Evolutionary conservation across 345 rosid genomes (phyloP).

Genomic region (Hirschfeldia incana): DNA sequence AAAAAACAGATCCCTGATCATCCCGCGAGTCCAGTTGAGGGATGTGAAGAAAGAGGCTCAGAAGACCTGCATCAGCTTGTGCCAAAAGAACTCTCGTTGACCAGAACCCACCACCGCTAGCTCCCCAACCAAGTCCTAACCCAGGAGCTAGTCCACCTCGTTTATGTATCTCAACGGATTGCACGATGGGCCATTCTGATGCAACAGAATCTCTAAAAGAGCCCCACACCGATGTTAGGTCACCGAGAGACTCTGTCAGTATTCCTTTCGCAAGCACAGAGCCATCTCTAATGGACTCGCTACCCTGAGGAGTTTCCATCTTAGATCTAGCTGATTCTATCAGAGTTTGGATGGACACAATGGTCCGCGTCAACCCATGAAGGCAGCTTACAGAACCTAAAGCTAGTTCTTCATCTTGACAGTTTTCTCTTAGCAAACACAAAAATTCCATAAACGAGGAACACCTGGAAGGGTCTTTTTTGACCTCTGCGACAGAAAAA

Average conservation of each 20-base stretch:
- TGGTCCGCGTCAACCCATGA: slow-evolving; percentile 53
- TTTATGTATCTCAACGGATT: slow-evolving; percentile 71
- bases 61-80: slow-evolving; percentile 65
- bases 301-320: slow-evolving; percentile 39
- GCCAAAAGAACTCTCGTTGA: slow-evolving; percentile 60
- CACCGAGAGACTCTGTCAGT: slow-evolving; percentile 50
- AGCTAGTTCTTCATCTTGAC: slow-evolving; percentile 54
- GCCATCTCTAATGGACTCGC: slow-evolving; percentile 51
- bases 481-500: slow-evolving; percentile 41
- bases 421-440: slow-evolving; percentile 55
- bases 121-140: slow-evolving; percentile 91
- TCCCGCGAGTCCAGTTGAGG: slow-evolving; percentile 37
- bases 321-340: slow-evolving; percentile 57
- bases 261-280: slow-evolving; percentile 66
- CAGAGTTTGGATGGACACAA: slow-evolving; percentile 54
- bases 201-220: slow-evolving; percentile 50
- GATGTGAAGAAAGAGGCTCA: slow-evolving; percentile 54
- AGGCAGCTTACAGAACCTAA: slow-evolving; percentile 76
- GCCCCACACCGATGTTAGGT: slow-evolving; percentile 48
- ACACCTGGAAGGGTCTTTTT: slow-evolving; percentile 38
- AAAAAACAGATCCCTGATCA: slow-evolving; percentile 41
- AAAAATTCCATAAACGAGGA: slow-evolving; percentile 56
- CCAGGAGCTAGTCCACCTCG: slow-evolving; percentile 98
- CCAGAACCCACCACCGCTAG: slow-evolving; percentile 90
- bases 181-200: slow-evolving; percentile 61